These are phyloP conservation scores for Echites panduratus DNA, from an alignment of 257 asterid species.

Conservation along the genomic window DNA sequence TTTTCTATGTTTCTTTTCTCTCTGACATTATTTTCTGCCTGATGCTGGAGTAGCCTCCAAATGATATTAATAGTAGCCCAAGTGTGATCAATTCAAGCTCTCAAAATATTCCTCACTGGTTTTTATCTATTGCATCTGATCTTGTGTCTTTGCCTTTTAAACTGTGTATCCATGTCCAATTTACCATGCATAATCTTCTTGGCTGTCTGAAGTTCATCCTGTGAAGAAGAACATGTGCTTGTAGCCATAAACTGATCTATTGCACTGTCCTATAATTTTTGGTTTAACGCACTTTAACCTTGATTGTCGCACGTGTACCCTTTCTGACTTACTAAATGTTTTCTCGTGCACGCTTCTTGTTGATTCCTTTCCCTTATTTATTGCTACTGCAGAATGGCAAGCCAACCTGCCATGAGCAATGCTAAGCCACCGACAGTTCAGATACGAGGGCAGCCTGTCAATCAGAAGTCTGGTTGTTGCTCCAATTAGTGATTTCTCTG, in stretches of 20 bases:
- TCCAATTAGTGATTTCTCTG: slow-evolving; percentile 31
- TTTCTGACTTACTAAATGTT: background rate
- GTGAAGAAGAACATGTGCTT: background rate
- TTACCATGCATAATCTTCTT: background rate
- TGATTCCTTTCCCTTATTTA: background rate
- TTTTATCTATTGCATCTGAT: background rate
- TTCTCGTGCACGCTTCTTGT: background rate
- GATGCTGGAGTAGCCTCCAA: background rate
- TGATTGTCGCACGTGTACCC: background rate
- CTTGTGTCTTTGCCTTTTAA: background rate
- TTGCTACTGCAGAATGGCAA: slow-evolving; percentile 57
- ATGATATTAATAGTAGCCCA: background rate
- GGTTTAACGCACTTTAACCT: background rate
- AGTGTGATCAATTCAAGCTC: background rate
- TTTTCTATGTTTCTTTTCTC: background rate
- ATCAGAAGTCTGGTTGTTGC: slow-evolving; percentile 75
- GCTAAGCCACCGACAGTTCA: slow-evolving; percentile 67
- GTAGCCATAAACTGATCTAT: background rate
- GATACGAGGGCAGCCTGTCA: slow-evolving; percentile 73
- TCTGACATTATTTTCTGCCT: background rate
- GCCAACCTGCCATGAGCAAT: slow-evolving; percentile 49
- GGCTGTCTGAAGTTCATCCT: background rate
- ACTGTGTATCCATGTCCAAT: background rate
- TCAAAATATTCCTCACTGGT: background rate
- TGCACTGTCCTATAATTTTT: background rate